Evolutionary conservation across 805 yeast genomes (phyloP), one percentile per base, ranked within the genome.

Genomic region (Metschnikowia shivogae): DNA sequence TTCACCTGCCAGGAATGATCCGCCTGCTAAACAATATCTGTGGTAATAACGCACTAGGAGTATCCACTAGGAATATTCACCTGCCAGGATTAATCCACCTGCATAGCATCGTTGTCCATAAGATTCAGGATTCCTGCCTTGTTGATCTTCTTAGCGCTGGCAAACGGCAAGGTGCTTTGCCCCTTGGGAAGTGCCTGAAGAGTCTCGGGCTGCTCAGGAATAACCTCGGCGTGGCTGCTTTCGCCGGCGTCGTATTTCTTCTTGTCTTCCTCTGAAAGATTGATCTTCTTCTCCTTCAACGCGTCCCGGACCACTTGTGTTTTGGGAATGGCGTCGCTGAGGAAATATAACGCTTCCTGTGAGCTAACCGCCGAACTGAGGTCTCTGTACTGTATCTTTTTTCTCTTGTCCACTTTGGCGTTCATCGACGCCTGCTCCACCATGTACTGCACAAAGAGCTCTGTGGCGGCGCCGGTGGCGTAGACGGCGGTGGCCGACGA

Each of bases 401-500:
- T 83, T 37, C 92, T 67, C 50, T 80, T 80, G 26, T 80, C 84
- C 31, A 80, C 68, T 53, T 80, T 78, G 28, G 95, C 86, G 19
- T 73, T 68, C 45, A 82, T 63, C 5, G 80, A 69, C 0, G 93
- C 89, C 58, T 84, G 87, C 58, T 82, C 88, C 1, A 86, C 75
- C 48, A 86, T 72, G 56, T 80, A 78, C 61, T 81, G 82, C 19
- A 86, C 73, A 58, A 86, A 86, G 19, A 84, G 64, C 56, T 86
- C 93, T 0, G 92, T 80, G 7, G 93, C 89, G n/a, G 84, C 73
- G 2, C 87, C 88, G 6, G 86, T 71, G 12, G 88, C 76, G 59
- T 79, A 82, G n/a, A 83, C 86, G 0, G 92, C 88, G 26, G 81
- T 70, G 45, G 78, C 83, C 2, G 89, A 79, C 1, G 87, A 80